These are phyloP conservation scores for Paraphoma chrysanthemicola DNA, from an alignment of 2,329 filamentous ascomycete genomes.

Conservation along the genomic window DNA sequence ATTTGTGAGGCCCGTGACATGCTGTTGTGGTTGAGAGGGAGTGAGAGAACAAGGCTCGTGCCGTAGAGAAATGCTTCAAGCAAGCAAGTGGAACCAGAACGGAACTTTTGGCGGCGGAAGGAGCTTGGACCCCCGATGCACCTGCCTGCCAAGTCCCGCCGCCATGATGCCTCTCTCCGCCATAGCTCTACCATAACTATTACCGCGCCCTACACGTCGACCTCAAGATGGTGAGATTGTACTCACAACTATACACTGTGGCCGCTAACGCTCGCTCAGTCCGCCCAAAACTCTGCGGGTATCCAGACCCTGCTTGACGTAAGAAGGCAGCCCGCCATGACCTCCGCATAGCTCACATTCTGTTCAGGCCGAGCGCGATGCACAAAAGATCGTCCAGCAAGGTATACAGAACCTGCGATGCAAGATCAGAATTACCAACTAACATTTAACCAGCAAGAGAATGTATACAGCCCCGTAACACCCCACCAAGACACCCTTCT, in stretches of 20 bases:
- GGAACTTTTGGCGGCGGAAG: slow-evolving; percentile 23
- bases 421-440: slow-evolving; percentile 9
- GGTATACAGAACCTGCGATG: slow-evolving; percentile 61
- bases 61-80: slow-evolving; percentile 6
- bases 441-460: slow-evolving; percentile 71
- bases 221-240: slow-evolving; percentile 34
- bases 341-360: slow-evolving; percentile 46
- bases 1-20: slow-evolving; percentile 94
- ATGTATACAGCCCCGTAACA: slow-evolving; percentile 64
- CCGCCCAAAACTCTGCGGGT: slow-evolving; percentile 96
- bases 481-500: slow-evolving; percentile 21
- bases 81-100: too few relatives aligned
- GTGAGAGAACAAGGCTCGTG: slow-evolving; percentile 2
- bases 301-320: slow-evolving; percentile 99
- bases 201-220: slow-evolving; percentile 10
- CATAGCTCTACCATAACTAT: slow-evolving; percentile 26
- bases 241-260: not conserved
- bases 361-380: slow-evolving; percentile 89
- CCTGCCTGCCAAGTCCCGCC: slow-evolving; percentile 29
- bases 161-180: slow-evolving; percentile 33
- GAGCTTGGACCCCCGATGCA: slow-evolving; percentile 39
- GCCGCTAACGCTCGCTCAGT: slow-evolving; percentile 62
- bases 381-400: slow-evolving; percentile 98
- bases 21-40: slow-evolving; percentile 5
- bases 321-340: slow-evolving; percentile 53